Evolutionary conservation across 2,329 filamentous ascomycete genomes (phyloP).

Genomic region (Phaeophleospora eucalypticola): DNA sequence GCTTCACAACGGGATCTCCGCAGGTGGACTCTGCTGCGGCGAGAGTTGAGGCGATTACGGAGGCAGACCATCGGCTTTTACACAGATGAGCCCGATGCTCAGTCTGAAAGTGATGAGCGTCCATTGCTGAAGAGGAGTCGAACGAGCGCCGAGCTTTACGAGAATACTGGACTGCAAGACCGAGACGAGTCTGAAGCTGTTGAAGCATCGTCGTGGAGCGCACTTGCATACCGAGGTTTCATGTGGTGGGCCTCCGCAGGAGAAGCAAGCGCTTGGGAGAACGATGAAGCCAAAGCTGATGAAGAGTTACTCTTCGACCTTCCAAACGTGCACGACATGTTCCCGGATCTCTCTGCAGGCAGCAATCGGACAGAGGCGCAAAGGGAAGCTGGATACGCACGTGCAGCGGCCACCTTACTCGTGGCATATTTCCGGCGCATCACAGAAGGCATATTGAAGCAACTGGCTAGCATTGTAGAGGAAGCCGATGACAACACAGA

Average conservation of each 20-base stretch:
- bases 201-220: constrained; percentile 60
- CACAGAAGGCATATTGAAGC: constrained; percentile 61
- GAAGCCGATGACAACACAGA: constrained; percentile 36
- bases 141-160: constrained; percentile 14
- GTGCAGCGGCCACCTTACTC: constrained; percentile 59
- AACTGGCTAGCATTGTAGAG: constrained; percentile 60
- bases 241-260: constrained; percentile 89
- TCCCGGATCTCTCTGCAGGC: constrained; percentile 9
- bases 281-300: constrained; percentile 52
- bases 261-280: constrained; percentile 58
- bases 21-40: constrained; percentile 66
- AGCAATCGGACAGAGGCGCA: constrained; percentile 10
- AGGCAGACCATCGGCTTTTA: constrained; percentile 35
- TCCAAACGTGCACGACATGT: constrained; percentile 28
- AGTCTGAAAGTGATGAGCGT: constrained; percentile 9
- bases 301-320: constrained; percentile 42
- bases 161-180: constrained; percentile 17
- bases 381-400: constrained; percentile 14
- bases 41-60: constrained; percentile 18
- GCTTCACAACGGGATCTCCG: constrained; percentile 88
- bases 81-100: constrained; percentile 19
- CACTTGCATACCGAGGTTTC: constrained; percentile 74
- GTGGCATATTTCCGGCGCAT: constrained; percentile 79
- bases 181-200: constrained; percentile 38
- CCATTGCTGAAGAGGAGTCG: constrained; percentile 23